Conservation (phyloP, 1,284 basidiomycete genomes). For the Veloporphyrellus conicus region DNA sequence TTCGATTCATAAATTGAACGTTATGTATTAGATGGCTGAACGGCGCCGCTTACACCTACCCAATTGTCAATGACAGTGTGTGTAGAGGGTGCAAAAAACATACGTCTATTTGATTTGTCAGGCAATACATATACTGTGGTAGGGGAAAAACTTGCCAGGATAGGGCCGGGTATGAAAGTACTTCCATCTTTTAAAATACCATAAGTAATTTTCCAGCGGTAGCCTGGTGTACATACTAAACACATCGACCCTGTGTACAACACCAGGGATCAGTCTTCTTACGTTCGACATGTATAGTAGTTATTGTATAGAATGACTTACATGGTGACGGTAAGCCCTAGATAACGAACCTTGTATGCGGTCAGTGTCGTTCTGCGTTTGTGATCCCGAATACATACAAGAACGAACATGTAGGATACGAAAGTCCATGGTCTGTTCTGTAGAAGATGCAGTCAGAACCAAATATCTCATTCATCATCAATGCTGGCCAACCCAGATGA, state of each 20-base stretch:
- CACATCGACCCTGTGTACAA: constrained; percentile 3
- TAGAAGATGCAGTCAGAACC: constrained; percentile 2
- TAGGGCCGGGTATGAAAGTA: constrained; percentile 19
- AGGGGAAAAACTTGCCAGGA: constrained; percentile 4
- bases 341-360: constrained; percentile 19
- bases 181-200: constrained; percentile 9
- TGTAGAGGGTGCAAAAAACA: neutral
- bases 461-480: neutral
- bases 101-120: constrained; percentile 11
- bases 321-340: constrained; percentile 6
- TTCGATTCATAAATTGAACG: constrained; percentile 1
- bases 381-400: constrained; percentile 11
- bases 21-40: neutral
- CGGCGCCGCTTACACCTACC: constrained; percentile 18
- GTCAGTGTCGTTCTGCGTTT: neutral
- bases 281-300: neutral
- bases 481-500: constrained; percentile 18
- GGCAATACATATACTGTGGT: neutral
- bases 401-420: constrained; percentile 15
- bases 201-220: neutral
- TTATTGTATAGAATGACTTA: constrained; percentile 6
- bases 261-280: neutral
- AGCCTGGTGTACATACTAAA: constrained; percentile 10
- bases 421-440: constrained; percentile 20
- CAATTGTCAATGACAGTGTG: neutral